Evolutionary conservation across 2,329 filamentous ascomycete genomes (phyloP), one percentile per base, ranked within the genome.

Genomic region (Botrytis tulipae): DNA sequence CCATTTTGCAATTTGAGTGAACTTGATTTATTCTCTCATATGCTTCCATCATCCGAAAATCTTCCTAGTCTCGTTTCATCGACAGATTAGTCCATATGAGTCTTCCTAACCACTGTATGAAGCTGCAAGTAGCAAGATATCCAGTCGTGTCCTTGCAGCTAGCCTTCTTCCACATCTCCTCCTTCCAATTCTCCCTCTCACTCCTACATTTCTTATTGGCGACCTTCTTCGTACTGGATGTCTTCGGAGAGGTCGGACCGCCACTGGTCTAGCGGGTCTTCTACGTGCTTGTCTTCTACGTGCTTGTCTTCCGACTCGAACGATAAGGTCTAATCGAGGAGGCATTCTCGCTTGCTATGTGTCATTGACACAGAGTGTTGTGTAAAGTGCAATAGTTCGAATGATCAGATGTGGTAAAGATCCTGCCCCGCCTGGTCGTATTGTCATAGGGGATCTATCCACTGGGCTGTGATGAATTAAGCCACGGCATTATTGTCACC

Each of bases 31-130:
- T 29, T 40, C 46, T 54, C 25, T 29, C 65, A 22, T 44, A 9
- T 32, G n/a, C 40, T 32, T 65, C 40, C 29, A 32, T 32, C 29
- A 2, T 65, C 40, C 6, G 14, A 70, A 57, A 44, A 16, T 12
- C 18, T 44, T 54, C 9, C 32, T 60, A 2, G 29, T 59, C 20
- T 14, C 35, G 8, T 40, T n/a, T 14, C 14, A 57, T 22, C 9
- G 18, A 32, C n/a, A 40, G 7, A 16, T 32, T 22, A 68, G 16
- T 29, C 29, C 16, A 22, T 57, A 18, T 29, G n/a, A n/a, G 10
- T 10, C 35, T 57, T 42, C n/a, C 48, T 42, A 68, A 42, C 29
- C 54, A 70, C 67, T 61, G n/a, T 61, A 70, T 61, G 51, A 70
- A 70, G 40, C 51, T 61, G 51, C 42, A 25, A 61, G 61, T 16